Conservation (phyloP, 225 moss, liverwort and hornwort genomes). For the Bryoerythrophyllum caledonicum region DNA sequence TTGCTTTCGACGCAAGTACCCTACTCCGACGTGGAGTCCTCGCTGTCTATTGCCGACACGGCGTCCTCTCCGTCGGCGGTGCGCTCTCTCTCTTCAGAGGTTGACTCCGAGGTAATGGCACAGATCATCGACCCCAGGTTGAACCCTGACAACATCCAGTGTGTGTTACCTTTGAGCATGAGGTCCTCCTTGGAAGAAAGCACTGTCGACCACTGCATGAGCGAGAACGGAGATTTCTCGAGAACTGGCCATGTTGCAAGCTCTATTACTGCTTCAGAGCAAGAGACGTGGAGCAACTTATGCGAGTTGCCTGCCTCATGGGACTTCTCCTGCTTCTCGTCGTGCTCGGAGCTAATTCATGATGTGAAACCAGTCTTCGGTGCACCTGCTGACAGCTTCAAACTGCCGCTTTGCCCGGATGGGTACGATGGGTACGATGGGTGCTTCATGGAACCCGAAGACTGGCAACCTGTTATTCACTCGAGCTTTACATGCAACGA, state of each 20-base stretch:
- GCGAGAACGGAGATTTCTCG: constrained; percentile 21
- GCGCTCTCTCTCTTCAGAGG: constrained; percentile 49
- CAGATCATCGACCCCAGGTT: constrained; percentile 22
- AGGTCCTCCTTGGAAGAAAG: constrained; percentile 17
- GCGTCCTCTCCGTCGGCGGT: constrained; percentile 29
- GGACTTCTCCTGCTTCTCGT: constrained; percentile 28
- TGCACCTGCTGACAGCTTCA: constrained; percentile 28
- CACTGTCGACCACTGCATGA: background rate
- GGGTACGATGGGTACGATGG: constrained; percentile 36
- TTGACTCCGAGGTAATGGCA: constrained; percentile 21
- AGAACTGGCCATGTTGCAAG: background rate
- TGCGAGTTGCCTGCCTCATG: constrained; percentile 49
- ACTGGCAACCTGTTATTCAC: constrained; percentile 21
- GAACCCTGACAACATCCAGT: constrained; percentile 55
- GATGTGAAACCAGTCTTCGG: constrained; percentile 31
- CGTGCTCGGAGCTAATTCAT: constrained; percentile 5
- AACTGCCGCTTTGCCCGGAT: constrained; percentile 19
- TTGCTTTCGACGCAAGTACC: constrained; percentile 42
- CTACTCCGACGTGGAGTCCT: constrained; percentile 46
- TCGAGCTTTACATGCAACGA: constrained; percentile 11
- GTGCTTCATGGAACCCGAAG: constrained; percentile 31
- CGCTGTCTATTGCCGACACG: constrained; percentile 39
- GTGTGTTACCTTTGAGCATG: constrained; percentile 47
- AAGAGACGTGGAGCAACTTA: constrained; percentile 47
- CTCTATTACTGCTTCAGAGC: background rate